A percentile compares a stretch with the other conserved stretches of the same genome.
Conservation (phyloP, 306 rosid species). For the Inga laurina region DNA sequence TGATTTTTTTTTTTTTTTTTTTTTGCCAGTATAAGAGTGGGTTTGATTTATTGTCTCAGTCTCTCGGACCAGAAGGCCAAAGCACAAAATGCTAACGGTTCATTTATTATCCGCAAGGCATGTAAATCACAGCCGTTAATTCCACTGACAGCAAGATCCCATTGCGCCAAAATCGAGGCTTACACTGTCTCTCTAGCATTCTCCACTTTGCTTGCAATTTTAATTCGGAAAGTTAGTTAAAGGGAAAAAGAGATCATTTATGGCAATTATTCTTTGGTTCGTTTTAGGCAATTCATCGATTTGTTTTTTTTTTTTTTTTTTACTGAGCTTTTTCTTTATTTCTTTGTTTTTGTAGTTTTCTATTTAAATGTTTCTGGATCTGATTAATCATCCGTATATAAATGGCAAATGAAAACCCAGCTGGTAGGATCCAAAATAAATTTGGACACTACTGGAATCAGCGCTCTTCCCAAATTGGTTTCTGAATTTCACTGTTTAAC, state of each 20-base stretch:
- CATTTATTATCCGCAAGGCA: not conserved
- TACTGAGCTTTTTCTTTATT: not conserved
- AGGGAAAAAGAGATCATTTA: constrained; percentile 12
- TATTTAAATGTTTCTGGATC: constrained; percentile 13
- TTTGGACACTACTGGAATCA: constrained; percentile 51
- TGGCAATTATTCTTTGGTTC: not conserved
- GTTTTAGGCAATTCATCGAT: constrained; percentile 6
- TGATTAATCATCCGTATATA: not conserved
- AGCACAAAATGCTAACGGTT: not conserved
- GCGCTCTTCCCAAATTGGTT: constrained; percentile 42
- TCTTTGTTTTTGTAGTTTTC: not conserved
- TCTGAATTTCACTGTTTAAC: constrained; percentile 52
- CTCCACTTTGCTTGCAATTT: not conserved
- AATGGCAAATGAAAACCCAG: constrained; percentile 24
- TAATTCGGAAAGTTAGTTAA: constrained; percentile 3
- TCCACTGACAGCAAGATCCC: constrained; percentile 6
- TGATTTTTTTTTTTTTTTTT: no score
- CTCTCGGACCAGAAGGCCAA: not conserved
- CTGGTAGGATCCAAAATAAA: constrained; percentile 45
- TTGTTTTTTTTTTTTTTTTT: not conserved
- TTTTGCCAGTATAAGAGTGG: not conserved
- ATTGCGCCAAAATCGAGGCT: not conserved
- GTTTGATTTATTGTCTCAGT: not conserved
- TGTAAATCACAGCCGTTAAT: constrained; percentile 6
- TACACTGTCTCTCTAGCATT: not conserved